These are phyloP conservation scores for Uronychia binucleata DNA, from an alignment of 73 alveolate genomes.

Conservation along the genomic window DNA sequence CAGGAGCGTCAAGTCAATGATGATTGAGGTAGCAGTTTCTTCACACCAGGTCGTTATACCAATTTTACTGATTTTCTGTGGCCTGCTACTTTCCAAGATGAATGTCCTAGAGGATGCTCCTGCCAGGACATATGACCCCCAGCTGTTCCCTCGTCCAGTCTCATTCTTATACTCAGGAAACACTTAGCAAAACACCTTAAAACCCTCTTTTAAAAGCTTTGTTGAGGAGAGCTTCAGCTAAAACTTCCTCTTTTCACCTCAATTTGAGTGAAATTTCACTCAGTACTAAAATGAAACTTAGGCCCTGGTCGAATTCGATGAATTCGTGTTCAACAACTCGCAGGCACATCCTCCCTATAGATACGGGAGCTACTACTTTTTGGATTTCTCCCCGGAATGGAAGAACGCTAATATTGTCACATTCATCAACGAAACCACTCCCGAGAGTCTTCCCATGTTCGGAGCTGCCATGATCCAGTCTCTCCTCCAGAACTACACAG, in stretches of 20 bases:
- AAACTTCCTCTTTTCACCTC: too few species aligned
- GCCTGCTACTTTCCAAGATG: slow-evolving; percentile 64
- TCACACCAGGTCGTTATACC: too few species aligned
- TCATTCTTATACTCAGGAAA: too few species aligned
- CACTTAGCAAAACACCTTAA: too few species aligned
- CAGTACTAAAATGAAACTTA: too few species aligned
- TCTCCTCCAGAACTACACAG: slow-evolving; percentile 10
- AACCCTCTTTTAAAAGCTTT: too few species aligned
- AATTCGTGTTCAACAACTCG: slow-evolving; percentile 13
- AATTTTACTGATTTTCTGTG: slow-evolving; percentile 69
- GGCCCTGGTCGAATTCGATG: slow-evolving; percentile 38
- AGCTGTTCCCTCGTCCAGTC: slow-evolving; percentile 9
- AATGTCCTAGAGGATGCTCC: slow-evolving; percentile 58
- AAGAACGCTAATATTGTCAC: slow-evolving; percentile 31
- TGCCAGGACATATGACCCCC: slow-evolving; percentile 24
- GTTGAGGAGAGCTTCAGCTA: too few species aligned
- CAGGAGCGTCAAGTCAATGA: slow-evolving; percentile 77
- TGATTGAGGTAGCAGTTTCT: slow-evolving; percentile 83
- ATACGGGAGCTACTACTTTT: slow-evolving; percentile 52
- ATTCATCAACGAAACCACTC: slow-evolving; percentile 21
- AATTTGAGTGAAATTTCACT: too few species aligned
- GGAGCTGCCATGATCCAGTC: slow-evolving; percentile 39
- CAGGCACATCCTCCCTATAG: slow-evolving; percentile 35
- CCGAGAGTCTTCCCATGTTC: slow-evolving; percentile 32
- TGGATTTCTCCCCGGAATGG: slow-evolving; percentile 27